Base-by-base conservation (phyloP, 2,329 filamentous ascomycete species). In the Chrysoporthe cubensis region DNA sequence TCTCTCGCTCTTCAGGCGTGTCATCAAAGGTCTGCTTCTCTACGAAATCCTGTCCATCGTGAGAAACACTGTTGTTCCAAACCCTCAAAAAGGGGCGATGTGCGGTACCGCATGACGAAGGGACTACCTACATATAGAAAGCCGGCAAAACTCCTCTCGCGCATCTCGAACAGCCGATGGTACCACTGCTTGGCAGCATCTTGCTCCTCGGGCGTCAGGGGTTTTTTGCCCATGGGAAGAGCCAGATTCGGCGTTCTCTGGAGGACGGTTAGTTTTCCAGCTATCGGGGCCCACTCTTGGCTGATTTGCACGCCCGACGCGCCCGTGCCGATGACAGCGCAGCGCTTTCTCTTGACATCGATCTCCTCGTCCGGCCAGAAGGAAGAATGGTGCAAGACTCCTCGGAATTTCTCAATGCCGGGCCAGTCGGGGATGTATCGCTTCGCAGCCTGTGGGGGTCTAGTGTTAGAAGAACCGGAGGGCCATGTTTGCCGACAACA, bases 161-260 rank as follows among this genome's bases (percentile, higher is more conserved):
- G 84, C 44, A 79, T 76, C 40, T 77, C 77, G 74, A 87, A 90
- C 2, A 91, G 78, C 62, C 84, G 78, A 0, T 78, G 80, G 62
- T 87, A 87, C 46, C 75, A 76, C 8, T 70, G 71, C 71, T 85
- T 85, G 32, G 72, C 74, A 1, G 73, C 73, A 34, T 85, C 77
- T 72, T 90, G 85, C 69, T 88, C 84, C 66, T 83, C 80, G 13
- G 75, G 77, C 0, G 81, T 83, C 40, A 89, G 77, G 0, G 77
- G 52, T 2, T 79, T 77, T 67, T 84, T 82, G 2, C 83, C 80
- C 87, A 91, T 90, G 0, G 88, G 88, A 0, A 91, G 72, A 0
- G 87, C 87, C 7, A 90, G 78, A 68, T 91, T 91, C 0, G 90
- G 89, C 0, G 88, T 91, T 13, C 90, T 83, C 72, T 91, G 88